phyloP scores from a whole-genome alignment of 805 yeast species.

The Wickerhamomyces alni region DNA sequence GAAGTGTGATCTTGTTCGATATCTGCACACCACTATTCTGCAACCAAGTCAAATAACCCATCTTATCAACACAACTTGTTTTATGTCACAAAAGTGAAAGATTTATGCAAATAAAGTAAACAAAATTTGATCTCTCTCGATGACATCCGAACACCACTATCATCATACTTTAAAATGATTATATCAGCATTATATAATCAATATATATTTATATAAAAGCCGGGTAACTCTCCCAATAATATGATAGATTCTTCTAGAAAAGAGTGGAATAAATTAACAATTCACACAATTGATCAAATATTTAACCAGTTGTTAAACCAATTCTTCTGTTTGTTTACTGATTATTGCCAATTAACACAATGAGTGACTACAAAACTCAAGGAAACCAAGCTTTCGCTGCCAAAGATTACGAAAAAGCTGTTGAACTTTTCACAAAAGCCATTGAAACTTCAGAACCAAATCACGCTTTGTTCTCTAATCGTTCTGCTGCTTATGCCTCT shows the following conservation, averaged over 20 bases:
- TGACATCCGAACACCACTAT: neutral
- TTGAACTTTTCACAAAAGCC: constrained; percentile 76
- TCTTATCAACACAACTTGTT: too few species aligned
- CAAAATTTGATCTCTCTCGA: too few species aligned
- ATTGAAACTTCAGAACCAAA: constrained; percentile 83
- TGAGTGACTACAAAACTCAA: constrained; percentile 79
- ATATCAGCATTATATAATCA: too few species aligned
- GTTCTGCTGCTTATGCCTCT: constrained; percentile 89
- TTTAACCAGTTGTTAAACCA: too few species aligned
- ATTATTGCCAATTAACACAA: constrained; percentile 43
- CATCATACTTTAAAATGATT: too few species aligned
- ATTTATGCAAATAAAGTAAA: too few species aligned
- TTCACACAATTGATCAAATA: too few species aligned
- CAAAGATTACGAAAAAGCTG: constrained; percentile 76
- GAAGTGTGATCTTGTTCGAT: constrained; percentile 51
- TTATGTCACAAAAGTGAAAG: too few species aligned
- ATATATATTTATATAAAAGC: too few species aligned
- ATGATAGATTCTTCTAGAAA: neutral
- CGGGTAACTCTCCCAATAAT: neutral
- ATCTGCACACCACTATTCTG: constrained; percentile 35
- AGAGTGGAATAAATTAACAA: too few species aligned
- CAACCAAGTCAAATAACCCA: constrained; percentile 44
- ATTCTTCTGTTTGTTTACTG: too few species aligned
- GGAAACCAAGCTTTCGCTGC: constrained; percentile 92
- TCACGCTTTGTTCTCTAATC: constrained; percentile 88